These are phyloP conservation scores for Hypoxylon sp. DNA, from an alignment of 2,329 filamentous ascomycete species.

Conservation along the genomic window DNA sequence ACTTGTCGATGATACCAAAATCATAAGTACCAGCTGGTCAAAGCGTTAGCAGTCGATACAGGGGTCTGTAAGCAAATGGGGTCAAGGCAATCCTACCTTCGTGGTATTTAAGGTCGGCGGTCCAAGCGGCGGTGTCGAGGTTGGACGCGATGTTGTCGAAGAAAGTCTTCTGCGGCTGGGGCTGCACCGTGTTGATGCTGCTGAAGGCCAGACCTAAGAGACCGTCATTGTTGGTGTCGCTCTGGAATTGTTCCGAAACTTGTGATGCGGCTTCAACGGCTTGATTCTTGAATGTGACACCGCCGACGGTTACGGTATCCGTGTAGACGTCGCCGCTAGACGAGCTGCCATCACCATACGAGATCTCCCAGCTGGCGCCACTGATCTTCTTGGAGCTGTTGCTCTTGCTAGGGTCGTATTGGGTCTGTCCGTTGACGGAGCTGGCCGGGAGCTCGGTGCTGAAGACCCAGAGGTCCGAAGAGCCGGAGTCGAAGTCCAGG, in stretches of 20 bases:
- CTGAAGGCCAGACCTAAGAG: conserved; percentile 57
- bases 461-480: conserved; percentile 57
- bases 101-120: conserved; percentile 55
- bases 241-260: conserved; percentile 53
- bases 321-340: conserved; percentile 57
- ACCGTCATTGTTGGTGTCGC: conserved; percentile 53
- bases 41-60: conserved; percentile 26
- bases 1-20: conserved; percentile 56
- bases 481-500: conserved; percentile 56
- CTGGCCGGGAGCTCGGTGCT: conserved; percentile 47
- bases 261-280: conserved; percentile 54
- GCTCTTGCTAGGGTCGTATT: conserved; percentile 51
- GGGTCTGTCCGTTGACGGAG: conserved; percentile 50
- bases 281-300: conserved; percentile 51
- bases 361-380: conserved; percentile 53
- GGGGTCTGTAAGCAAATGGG: neutral
- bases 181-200: conserved; percentile 54
- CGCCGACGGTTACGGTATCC: conserved; percentile 53
- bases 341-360: conserved; percentile 54
- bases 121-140: conserved; percentile 53
- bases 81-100: conserved; percentile 32
- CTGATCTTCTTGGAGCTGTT: conserved; percentile 49
- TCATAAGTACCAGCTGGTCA: conserved; percentile 54
- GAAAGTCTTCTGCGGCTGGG: conserved; percentile 53
- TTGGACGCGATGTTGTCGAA: conserved; percentile 53